Evolutionary conservation across 331 rosid genomes (phyloP).

Genomic region (Phaseolus coccineus): DNA sequence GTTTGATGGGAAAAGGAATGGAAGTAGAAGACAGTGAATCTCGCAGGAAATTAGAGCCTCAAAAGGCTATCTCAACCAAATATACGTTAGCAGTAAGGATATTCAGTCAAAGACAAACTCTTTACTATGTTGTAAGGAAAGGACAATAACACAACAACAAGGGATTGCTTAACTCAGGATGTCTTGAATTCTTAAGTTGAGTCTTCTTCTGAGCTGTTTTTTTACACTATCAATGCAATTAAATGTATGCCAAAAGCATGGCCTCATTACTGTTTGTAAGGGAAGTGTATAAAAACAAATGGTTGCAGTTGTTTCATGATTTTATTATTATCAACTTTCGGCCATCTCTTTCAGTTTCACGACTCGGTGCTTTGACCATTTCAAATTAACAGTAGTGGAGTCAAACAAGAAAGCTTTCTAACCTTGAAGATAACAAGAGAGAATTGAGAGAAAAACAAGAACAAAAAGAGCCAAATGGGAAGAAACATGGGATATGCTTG

Average conservation of each 20-base stretch:
- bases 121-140: neutral
- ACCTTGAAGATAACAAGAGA: neutral
- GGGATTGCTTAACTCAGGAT: neutral
- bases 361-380: slow-evolving; percentile 2
- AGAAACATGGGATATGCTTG: neutral
- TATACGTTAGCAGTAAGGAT: neutral
- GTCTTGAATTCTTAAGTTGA: neutral
- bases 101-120: slow-evolving; percentile 14
- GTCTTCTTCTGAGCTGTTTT: neutral
- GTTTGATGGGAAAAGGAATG: neutral
- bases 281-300: neutral
- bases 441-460: neutral
- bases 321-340: neutral
- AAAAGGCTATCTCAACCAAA: slow-evolving; percentile 8
- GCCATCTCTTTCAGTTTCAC: slow-evolving; percentile 8
- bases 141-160: neutral
- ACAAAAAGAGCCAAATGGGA: slow-evolving; percentile 1
- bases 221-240: neutral
- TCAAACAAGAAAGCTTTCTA: slow-evolving; percentile 17
- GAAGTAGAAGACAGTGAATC: neutral
- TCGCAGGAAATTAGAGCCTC: neutral
- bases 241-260: neutral
- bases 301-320: slow-evolving; percentile 6
- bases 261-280: neutral
- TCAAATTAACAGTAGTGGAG: slow-evolving; percentile 1